Percentiles rank a stretch among this genome's conserved stretches.
These are phyloP conservation scores for Apiotrichum gracile DNA, from an alignment of 1,284 basidiomycete species.

Conservation along the genomic window DNA sequence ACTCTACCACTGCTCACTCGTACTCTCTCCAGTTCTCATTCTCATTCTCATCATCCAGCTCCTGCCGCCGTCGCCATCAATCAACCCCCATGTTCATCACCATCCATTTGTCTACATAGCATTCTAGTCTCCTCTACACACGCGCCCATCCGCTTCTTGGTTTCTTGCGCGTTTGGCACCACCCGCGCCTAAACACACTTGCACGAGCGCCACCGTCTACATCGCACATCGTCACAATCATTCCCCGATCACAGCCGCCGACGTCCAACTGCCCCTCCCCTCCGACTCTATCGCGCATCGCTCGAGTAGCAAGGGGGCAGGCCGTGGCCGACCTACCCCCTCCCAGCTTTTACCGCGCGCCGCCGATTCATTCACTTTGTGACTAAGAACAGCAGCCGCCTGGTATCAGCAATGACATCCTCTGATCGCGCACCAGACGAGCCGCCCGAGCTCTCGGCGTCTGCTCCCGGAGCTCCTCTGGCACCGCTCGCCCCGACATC, in stretches of 20 bases:
- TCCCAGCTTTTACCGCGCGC: not conserved
- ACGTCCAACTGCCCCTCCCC: not conserved
- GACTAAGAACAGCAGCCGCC: not conserved
- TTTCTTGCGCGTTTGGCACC: no score
- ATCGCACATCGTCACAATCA: not conserved
- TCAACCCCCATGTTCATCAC: not conserved
- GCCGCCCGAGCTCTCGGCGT: not conserved
- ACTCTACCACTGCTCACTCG: no score
- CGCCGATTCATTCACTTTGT: not conserved
- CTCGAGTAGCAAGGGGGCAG: not conserved
- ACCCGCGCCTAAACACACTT: no score
- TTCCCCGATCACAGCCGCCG: not conserved
- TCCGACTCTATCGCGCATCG: not conserved
- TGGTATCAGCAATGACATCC: not conserved
- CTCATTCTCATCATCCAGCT: no score
- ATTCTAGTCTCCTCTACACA: no score
- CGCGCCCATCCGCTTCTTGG: no score
- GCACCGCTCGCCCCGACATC: no score
- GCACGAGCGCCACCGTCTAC: no score
- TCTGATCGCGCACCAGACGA: not conserved
- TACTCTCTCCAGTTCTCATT: no score
- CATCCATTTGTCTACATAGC: no score
- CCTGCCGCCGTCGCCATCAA: no score
- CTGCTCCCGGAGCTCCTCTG: no score
- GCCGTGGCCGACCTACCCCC: conserved; percentile 3